Evolutionary conservation across 2,329 filamentous ascomycete species (phyloP), one percentile per base, ranked within the genome.

Genomic region (Torrubiella hemipterigena): DNA sequence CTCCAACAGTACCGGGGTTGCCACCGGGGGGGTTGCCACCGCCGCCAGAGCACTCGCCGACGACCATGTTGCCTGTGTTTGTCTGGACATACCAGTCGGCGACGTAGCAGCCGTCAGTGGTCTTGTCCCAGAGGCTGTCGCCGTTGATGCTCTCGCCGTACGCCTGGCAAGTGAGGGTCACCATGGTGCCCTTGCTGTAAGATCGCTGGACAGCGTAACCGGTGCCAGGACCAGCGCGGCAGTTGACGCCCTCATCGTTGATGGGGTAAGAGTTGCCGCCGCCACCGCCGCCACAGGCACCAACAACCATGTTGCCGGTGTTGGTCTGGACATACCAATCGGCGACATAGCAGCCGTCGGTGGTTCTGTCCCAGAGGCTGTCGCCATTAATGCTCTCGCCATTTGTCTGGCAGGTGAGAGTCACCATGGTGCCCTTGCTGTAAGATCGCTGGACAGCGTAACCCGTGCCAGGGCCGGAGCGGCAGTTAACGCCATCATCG

Each of bases 281-380:
- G n/a, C 7, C 7, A 14, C 23, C 23, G n/a, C n/a, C n/a, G n/a
- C n/a, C n/a, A n/a, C 23, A 26, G 7, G 7, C 23, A 14, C 23
- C 23, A n/a, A 26, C 23, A 26, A 26, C 23, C 23, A 26, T 26
- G 23, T 26, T 26, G 23, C 23, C 23, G 23, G 23, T 26, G n/a
- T 13, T 6, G 12, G 23, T 26, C 23, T 30, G 17, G 8, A 21
- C 28, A n/a, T n/a, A n/a, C n/a, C n/a, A n/a, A n/a, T n/a, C n/a
- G n/a, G n/a, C n/a, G n/a, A n/a, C n/a, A n/a, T 19, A 30, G 28
- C 28, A 30, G 28, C 28, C 28, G 17, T 30, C 28, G n/a, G n/a
- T n/a, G n/a, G n/a, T n/a, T n/a, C n/a, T n/a, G n/a, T n/a, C n/a
- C n/a, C n/a, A n/a, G n/a, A n/a, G n/a, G n/a, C n/a, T n/a, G n/a